Evolutionary conservation across 805 yeast genomes (phyloP), one percentile per base, ranked within the genome.

Genomic region (Suhomyces emberorum): DNA sequence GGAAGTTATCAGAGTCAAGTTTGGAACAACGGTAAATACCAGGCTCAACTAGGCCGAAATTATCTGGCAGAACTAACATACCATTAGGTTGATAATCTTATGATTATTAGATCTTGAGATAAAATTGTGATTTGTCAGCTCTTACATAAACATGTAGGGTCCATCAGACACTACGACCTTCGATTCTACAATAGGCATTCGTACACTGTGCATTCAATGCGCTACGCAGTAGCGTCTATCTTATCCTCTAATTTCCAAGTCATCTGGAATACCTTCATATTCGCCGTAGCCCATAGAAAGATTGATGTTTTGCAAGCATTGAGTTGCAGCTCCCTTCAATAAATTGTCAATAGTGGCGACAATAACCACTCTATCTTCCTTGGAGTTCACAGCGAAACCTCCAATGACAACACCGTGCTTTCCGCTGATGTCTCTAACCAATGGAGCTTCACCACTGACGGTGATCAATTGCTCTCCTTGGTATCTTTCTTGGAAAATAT

Each of bases 251-350:
- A 75, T 68, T 24, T 72, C 68, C 49, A 76, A 65, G 51, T 79
- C 80, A 41, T 73, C 77, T 32, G 98, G 97, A 55, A 93, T 93
- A 52, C 98, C 98, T 37, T 81, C 96, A 55, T 84, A 91, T 67
- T 93, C 98, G 32, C 85, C 91, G 62, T 87, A 93, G 16, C 89
- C 89, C 69, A 84, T 67, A 4, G 87, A 84, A 62, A 93, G 72
- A 63, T 93, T 93, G 61, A 95, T 85, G 70, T 93, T 93, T 65
- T 93, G 99, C 61, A 93, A 63, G 68, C 98, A 91, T 68, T 93
- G 99, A 12, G 99, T 93, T 30, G 97, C 95, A 29, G 99, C 99
- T 48, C 99, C 99, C 71, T 93, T 93, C 57, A 93, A 75, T 56
- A 93, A 72, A 62, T 93, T 93, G 59, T 93, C 99, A 51, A 93